These are phyloP conservation scores for Abelmoschus esculentus DNA, from an alignment of 345 rosid genomes.

Conservation along the genomic window DNA sequence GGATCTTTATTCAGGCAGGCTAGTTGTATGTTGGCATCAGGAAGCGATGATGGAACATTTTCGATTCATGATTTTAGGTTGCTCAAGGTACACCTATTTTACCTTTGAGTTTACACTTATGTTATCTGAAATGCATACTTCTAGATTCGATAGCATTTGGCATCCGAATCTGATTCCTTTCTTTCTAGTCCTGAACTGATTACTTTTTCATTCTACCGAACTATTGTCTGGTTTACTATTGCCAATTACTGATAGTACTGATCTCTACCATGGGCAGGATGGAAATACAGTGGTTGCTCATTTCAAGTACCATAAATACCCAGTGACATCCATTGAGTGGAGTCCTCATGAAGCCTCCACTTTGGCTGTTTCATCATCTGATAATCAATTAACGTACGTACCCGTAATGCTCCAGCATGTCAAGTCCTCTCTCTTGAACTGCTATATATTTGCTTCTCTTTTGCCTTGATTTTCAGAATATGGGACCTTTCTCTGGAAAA, in stretches of 20 bases:
- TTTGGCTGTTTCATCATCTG: conserved; percentile 77
- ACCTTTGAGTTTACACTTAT: background rate
- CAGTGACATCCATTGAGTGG: conserved; percentile 92
- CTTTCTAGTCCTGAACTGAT: background rate
- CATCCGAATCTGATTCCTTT: background rate
- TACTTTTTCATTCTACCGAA: background rate
- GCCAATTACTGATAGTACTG: background rate
- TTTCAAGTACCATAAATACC: conserved; percentile 78
- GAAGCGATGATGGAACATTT: conserved; percentile 93
- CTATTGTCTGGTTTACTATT: background rate
- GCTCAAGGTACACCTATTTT: conserved; percentile 34
- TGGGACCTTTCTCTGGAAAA: conserved; percentile 96
- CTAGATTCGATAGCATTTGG: background rate
- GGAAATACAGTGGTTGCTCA: conserved; percentile 85
- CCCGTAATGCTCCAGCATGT: background rate
- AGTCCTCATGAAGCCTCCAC: conserved; percentile 83
- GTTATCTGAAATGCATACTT: background rate
- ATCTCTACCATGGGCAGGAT: conserved; percentile 28
- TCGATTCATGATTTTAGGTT: conserved; percentile 85
- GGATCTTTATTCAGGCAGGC: conserved; percentile 53
- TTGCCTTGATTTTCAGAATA: conserved; percentile 39
- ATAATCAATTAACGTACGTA: conserved; percentile 86
- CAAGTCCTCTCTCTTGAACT: no score
- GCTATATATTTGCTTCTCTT: background rate
- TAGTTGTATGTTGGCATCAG: conserved; percentile 91